These are phyloP conservation scores for Tylopilus sp. DNA, from an alignment of 1,284 basidiomycete species.

Conservation along the genomic window DNA sequence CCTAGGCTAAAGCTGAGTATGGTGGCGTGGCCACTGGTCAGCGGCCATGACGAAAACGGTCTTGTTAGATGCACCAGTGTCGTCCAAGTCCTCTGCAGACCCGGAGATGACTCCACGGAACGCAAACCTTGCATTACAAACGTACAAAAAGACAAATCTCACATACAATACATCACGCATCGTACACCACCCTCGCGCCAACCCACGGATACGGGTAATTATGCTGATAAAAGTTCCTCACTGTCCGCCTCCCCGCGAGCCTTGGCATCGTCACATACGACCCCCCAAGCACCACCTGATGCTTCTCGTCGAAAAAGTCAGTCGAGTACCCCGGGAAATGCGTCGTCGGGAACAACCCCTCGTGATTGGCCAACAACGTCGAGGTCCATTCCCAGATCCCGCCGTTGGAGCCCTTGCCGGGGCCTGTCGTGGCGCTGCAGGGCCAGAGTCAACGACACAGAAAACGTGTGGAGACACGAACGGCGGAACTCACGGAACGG, in stretches of 20 bases:
- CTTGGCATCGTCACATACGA: constrained; percentile 91
- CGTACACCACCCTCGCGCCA: constrained; percentile 80
- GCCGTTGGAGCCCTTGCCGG: constrained; percentile 82
- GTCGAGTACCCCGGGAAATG: constrained; percentile 83
- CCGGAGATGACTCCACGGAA: no score
- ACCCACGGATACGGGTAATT: constrained; percentile 83
- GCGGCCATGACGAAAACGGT: no score
- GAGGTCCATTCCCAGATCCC: constrained; percentile 99
- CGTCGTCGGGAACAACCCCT: constrained; percentile 78
- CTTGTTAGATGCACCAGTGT: no score
- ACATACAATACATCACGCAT: constrained; percentile 45
- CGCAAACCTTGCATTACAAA: no score
- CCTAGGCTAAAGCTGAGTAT: no score
- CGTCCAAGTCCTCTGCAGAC: no score
- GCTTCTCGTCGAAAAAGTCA: constrained; percentile 91
- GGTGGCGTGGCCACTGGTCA: no score
- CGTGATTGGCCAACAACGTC: constrained; percentile 75
- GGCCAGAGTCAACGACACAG: no score
- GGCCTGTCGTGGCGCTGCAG: constrained; percentile 71
- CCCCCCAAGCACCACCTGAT: constrained; percentile 91
- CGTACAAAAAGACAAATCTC: no score
- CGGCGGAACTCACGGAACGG: constrained; percentile 77
- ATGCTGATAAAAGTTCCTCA: constrained; percentile 89
- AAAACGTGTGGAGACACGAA: no score
- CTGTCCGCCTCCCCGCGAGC: constrained; percentile 78